Base-by-base conservation (phyloP, 768 basidiomycete species). In the Saitozyma sp. region DNA sequence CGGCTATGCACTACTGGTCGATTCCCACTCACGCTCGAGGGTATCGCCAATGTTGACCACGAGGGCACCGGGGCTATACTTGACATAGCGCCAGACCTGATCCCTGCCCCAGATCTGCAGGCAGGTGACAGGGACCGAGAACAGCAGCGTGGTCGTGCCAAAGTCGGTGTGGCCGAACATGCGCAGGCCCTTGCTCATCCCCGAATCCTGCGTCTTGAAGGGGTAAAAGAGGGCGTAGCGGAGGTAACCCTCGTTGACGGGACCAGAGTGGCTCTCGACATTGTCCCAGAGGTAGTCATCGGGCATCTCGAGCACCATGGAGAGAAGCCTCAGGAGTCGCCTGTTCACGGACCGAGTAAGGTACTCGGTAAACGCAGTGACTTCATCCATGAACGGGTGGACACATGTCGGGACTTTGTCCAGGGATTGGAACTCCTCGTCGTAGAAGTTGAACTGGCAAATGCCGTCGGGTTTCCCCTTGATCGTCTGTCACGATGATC, bases 11-110 rank as follows among this genome's bases (percentile, higher is more conserved):
- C 51, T 17, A 37, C 20, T 55, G 37, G 9, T 37, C 13, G 40
- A 9, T 40, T n/a, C 14, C 8, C 43, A 53, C 63, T 64, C 39
- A 68, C 66, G 42, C 43, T 75, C 70, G 3, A 75, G 61, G 3
- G 69, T 70, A 17, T 75, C 74, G 7, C 71, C 74, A 19, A 75
- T 70, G 64, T 75, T 75, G 61, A 75, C 64, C 3, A 75, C 69
- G 29, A 75, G 51, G 1, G 74, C 64, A 3, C 74, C 74, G 4
- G 67, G 65, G 3, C 60, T 59, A 55, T 75, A 70, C n/a, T 55
- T 56, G 42, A 69, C 74, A 42, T 71, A 75, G 46, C 62, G 50
- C 74, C 74, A 75, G 46, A 65, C 53, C 39, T 68, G 62, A 49
- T 75, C 69, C n/a, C 48, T 41, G 16, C 66, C 71, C 62, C 69